phyloP scores from a whole-genome alignment of 1,284 basidiomycete genomes.

The Pseudozyma flocculosa region DNA sequence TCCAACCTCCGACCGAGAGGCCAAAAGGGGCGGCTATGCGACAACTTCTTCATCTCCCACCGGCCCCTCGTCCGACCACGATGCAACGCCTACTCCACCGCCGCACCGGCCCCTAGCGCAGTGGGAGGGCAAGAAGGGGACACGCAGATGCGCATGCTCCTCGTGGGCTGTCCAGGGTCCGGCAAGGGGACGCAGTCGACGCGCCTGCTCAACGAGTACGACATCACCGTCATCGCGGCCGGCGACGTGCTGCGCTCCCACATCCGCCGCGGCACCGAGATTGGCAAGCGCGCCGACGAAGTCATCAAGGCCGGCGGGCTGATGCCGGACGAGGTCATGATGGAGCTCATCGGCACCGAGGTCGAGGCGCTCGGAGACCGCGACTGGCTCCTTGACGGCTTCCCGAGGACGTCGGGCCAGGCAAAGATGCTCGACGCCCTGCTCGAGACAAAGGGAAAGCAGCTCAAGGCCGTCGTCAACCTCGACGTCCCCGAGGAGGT shows the following conservation, averaged over 20 bases:
- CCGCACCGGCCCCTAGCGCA: no score
- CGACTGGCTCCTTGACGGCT: slow-evolving; percentile 95
- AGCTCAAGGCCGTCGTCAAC: slow-evolving; percentile 81
- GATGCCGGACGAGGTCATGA: slow-evolving; percentile 56
- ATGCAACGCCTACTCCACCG: no score
- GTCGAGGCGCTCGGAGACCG: slow-evolving; percentile 14
- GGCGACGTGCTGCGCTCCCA: slow-evolving; percentile 54
- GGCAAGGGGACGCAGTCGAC: slow-evolving; percentile 55
- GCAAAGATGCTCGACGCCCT: slow-evolving; percentile 74
- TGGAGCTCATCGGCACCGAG: slow-evolving; percentile 44
- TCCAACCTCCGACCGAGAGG: no score
- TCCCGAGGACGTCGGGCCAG: slow-evolving; percentile 88
- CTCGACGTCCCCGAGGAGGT: slow-evolving; percentile 87
- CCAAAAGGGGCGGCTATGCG: background rate
- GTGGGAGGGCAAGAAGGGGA: no score
- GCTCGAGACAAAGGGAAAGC: slow-evolving; percentile 13
- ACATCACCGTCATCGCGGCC: slow-evolving; percentile 36
- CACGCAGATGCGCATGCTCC: slow-evolving; percentile 47
- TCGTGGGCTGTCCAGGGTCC: slow-evolving; percentile 53
- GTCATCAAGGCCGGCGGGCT: slow-evolving; percentile 49
- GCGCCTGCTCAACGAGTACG: slow-evolving; percentile 33
- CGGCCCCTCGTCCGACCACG: background rate
- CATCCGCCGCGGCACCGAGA: slow-evolving; percentile 33
- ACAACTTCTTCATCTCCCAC: slow-evolving; percentile 1
- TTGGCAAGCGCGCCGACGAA: slow-evolving; percentile 36